Percentiles rank a stretch among this genome's conserved stretches.
These are phyloP conservation scores for Xerocomus amazonicus DNA, from an alignment of 1,284 basidiomycete species.

Conservation along the genomic window DNA sequence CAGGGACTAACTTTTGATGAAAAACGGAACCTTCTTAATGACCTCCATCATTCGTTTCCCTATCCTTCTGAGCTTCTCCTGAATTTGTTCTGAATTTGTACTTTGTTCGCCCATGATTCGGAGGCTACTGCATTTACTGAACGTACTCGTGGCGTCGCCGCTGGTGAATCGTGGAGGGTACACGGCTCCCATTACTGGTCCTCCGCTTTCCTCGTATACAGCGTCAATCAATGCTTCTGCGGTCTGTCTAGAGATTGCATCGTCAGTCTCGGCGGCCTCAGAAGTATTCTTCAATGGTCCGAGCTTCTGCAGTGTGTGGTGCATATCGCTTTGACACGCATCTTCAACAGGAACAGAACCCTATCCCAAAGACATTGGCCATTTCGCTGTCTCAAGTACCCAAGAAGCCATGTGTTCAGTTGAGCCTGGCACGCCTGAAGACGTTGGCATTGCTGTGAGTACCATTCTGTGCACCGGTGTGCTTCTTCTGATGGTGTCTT, in stretches of 20 bases:
- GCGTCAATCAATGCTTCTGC: constrained; percentile 7
- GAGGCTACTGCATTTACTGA: constrained; percentile 5
- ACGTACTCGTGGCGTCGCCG: constrained; percentile 9
- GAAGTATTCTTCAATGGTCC: constrained; percentile 35
- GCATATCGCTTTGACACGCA: constrained; percentile 1
- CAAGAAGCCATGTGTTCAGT: constrained; percentile 46
- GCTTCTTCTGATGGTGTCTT: constrained; percentile 1
- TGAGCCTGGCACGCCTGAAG: constrained; percentile 48
- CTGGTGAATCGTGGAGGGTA: constrained; percentile 3
- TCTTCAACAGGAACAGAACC: constrained; percentile 16
- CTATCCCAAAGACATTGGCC: constrained; percentile 40
- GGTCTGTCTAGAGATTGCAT: constrained; percentile 25
- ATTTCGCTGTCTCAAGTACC: constrained; percentile 46
- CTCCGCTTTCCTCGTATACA: background rate
- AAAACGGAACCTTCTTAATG: constrained; percentile 8
- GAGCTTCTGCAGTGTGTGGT: constrained; percentile 1
- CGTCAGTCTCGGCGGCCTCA: constrained; percentile 29
- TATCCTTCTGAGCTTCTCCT: constrained; percentile 5
- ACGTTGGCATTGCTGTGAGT: constrained; percentile 45
- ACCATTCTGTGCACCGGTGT: background rate
- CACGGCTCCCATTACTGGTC: background rate
- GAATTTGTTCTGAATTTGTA: constrained; percentile 4
- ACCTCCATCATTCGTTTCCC: constrained; percentile 2
- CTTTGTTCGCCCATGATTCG: background rate
- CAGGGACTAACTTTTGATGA: constrained; percentile 3